phyloP scores from a whole-genome alignment of 345 rosid genomes.

The Kandelia obovata region DNA sequence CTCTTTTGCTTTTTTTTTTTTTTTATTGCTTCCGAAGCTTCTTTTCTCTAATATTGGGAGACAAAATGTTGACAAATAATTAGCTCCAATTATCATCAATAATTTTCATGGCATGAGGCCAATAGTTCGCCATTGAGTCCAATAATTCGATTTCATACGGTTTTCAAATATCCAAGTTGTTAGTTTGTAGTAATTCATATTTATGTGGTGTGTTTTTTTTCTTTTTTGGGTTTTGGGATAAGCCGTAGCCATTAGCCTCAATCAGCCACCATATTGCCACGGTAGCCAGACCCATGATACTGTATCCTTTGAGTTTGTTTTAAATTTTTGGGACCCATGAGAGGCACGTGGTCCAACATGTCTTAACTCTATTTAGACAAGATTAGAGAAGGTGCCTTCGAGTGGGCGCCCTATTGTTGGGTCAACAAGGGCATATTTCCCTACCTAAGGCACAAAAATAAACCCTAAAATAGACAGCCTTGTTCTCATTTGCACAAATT shows the following conservation, averaged over 20 bases:
- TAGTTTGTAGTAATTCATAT: neutral
- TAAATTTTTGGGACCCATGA: conserved; percentile 22
- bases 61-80: neutral
- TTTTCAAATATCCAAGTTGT: conserved; percentile 15
- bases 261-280: neutral
- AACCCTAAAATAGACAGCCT: conserved; percentile 57
- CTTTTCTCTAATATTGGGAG: neutral
- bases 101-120: conserved; percentile 9
- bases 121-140: neutral
- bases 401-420: conserved; percentile 52
- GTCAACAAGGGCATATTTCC: conserved; percentile 55
- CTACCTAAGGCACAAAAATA: conserved; percentile 46
- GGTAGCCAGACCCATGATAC: neutral
- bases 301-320: conserved; percentile 19
- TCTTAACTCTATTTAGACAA: conserved; percentile 64
- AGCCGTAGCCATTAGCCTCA: no score
- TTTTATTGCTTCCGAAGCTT: conserved; percentile 6
- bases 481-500: conserved; percentile 73
- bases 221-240: neutral
- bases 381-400: conserved; percentile 42
- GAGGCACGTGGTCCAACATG: conserved; percentile 53
- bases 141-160: conserved; percentile 23
- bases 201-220: neutral
- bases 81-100: conserved; percentile 34
- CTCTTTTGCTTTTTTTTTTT: conserved; percentile 31